phyloP scores from a whole-genome alignment of 352 stramenopile species.

The Thraustochytrium sp. region DNA sequence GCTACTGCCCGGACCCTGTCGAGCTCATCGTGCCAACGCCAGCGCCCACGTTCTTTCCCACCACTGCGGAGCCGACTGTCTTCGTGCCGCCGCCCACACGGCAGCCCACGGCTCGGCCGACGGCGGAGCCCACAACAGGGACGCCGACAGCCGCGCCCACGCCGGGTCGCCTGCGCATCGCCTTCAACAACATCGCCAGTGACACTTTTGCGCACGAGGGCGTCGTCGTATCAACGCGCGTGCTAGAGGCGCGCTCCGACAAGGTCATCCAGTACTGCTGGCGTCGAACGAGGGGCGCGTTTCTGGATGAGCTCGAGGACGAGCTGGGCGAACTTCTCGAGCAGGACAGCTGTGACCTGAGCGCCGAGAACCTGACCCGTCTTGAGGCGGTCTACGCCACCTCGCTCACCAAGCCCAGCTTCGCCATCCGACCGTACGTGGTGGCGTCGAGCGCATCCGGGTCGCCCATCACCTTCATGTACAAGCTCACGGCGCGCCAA shows the following conservation, averaged over 20 bases:
- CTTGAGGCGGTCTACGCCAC: neutral
- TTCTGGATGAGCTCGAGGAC: neutral
- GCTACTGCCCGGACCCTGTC: neutral
- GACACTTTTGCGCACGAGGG: slow-evolving; percentile 29
- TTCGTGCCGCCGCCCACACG: neutral
- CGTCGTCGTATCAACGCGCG: neutral
- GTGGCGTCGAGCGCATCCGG: neutral
- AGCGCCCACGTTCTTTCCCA: neutral
- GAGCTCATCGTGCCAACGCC: neutral
- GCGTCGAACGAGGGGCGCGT: neutral
- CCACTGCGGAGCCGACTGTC: neutral
- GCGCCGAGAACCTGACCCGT: neutral
- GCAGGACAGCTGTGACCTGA: neutral
- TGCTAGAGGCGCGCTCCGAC: neutral
- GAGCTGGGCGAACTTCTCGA: neutral
- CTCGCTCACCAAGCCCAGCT: neutral
- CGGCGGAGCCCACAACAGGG: neutral
- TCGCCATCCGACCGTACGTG: slow-evolving; percentile 24
- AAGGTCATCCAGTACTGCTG: slow-evolving; percentile 31
- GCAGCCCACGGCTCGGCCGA: neutral
- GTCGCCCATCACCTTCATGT: neutral
- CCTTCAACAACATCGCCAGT: neutral
- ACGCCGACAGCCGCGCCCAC: neutral
- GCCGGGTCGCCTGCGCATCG: neutral
- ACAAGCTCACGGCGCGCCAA: neutral